Base-by-base conservation (phyloP, 352 stramenopile genomes). In the Globisporangium heterothallicum region DNA sequence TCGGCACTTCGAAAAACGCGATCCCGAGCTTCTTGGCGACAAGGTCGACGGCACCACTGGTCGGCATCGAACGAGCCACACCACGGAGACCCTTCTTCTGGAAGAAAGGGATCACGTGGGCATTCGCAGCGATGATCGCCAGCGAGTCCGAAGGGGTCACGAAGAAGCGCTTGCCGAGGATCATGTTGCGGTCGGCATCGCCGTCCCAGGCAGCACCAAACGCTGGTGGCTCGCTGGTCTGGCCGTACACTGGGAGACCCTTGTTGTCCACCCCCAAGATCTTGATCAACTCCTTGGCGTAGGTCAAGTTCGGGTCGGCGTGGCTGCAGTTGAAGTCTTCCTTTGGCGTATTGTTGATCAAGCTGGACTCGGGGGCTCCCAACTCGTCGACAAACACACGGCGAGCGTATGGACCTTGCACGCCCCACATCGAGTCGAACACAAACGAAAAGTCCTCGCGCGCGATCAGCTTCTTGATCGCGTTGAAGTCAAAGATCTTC, bases 231-330 rank as follows among this genome's bases (percentile, higher is more conserved):
- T 92, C 68, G 41, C 78, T 70, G 29, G 72, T 59, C 59, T 96
- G 93, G 46, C 92, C 91, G 22, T 70, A 52, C 25, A 95, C 80
- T 10, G 84, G 73, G 35, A 80, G 40, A 3, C 84, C 86, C 64
- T 96, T 90, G 52, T 49, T 58, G 56, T 93, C 81, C 22, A 99
- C 78, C 38, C 96, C 97, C 92, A 99, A 98, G 50, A 86, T 83
- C 70, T 96, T 88, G 35, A 98, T 97, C 22, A 99, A 70, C 42
- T 97, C 90, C 53, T 94, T 87, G 9, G 97, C 97, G 72, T 99
- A 99, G 45, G 92, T 98, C 42, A 99, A 68, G 76, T 99, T 99
- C n/a, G 97, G 97, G 78, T 99, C 97, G 25, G 97, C 97, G 70
- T 99, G 97, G 30, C 78, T 77, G 48, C 93, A 86, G 34, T 87